phyloP scores from a whole-genome alignment of 208 protist genomes.

The Trichomonas gallinae region DNA sequence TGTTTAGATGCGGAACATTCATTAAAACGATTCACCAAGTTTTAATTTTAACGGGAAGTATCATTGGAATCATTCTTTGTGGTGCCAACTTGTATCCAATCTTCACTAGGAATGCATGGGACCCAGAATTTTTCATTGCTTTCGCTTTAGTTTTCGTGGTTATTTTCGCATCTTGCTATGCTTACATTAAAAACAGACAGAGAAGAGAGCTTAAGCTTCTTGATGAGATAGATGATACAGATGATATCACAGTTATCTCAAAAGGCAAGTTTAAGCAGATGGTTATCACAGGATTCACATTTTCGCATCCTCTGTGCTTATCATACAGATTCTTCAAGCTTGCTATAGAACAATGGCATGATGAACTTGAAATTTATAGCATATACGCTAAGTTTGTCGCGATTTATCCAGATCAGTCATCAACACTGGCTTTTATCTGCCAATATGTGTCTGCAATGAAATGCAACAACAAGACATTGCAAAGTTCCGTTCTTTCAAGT shows the following conservation, averaged over 20 bases:
- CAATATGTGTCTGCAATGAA: not conserved
- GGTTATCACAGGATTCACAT: not conserved
- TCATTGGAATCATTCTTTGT: not conserved
- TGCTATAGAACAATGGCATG: not conserved
- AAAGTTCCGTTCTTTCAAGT: not conserved
- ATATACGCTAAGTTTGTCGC: not conserved
- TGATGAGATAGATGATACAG: not conserved
- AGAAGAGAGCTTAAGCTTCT: not conserved
- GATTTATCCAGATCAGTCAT: not conserved
- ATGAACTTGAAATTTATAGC: not conserved
- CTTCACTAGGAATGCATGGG: not conserved
- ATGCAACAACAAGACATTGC: too few species aligned
- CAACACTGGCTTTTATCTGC: not conserved
- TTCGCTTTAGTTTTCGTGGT: not conserved
- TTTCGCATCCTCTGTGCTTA: not conserved
- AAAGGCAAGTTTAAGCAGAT: not conserved
- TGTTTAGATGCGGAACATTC: not conserved
- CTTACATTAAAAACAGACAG: not conserved
- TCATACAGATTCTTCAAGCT: not conserved
- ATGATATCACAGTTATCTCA: not conserved
- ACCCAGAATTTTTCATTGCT: not conserved
- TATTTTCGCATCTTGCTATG: not conserved
- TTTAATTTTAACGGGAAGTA: not conserved
- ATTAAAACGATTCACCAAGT: not conserved
- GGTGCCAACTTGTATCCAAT: not conserved